These are phyloP conservation scores for Kurtzmaniella fragi DNA, from an alignment of 805 yeast genomes.

Conservation along the genomic window DNA sequence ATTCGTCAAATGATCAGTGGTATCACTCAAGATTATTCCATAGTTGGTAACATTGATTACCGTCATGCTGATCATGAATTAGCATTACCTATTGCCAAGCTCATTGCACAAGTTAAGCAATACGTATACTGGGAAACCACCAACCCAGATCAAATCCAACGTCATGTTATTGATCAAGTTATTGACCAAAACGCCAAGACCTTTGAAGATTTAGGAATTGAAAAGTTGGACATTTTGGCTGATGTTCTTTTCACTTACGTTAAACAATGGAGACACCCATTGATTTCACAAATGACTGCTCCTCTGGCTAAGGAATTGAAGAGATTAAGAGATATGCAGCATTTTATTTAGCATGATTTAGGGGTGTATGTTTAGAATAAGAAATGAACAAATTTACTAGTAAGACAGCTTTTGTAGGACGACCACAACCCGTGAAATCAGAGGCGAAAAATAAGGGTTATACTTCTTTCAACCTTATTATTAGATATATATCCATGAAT, in stretches of 20 bases:
- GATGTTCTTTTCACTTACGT: constrained; percentile 41
- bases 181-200: constrained; percentile 58
- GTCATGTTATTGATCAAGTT: constrained; percentile 64
- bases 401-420: too few species aligned
- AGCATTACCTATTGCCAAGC: constrained; percentile 43
- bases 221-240: constrained; percentile 35
- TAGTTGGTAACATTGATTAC: constrained; percentile 41
- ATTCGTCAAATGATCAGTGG: constrained; percentile 68
- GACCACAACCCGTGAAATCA: too few species aligned
- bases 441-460: too few species aligned
- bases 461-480: too few species aligned
- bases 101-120: constrained; percentile 40
- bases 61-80: constrained; percentile 36
- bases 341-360: constrained; percentile 15
- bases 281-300: constrained; percentile 42
- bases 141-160: constrained; percentile 70
- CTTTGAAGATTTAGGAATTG: constrained; percentile 68
- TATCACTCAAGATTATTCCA: constrained; percentile 46
- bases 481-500: too few species aligned
- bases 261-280: constrained; percentile 47
- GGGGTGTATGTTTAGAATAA: background rate
- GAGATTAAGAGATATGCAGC: constrained; percentile 41
- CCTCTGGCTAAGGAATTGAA: constrained; percentile 35
- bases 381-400: too few species aligned
- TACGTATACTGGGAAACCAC: constrained; percentile 42